These are phyloP conservation scores for Exophiala spinifera DNA, from an alignment of 2,329 filamentous ascomycete species.

Conservation along the genomic window DNA sequence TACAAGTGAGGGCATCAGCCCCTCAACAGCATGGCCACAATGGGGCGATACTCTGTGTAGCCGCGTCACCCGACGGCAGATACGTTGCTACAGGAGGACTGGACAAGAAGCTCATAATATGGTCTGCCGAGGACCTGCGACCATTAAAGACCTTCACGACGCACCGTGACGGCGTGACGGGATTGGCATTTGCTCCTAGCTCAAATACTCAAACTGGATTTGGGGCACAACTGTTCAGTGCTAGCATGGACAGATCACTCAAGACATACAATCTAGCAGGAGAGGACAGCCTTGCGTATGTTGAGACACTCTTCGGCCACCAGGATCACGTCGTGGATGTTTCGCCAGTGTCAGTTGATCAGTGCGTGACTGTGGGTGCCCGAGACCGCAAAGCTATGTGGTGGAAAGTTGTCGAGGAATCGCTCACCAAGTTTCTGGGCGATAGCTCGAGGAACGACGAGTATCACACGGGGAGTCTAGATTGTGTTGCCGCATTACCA, in stretches of 20 bases:
- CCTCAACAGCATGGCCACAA: constrained; percentile 67
- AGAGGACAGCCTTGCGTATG: constrained; percentile 78
- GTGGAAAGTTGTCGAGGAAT: constrained; percentile 96
- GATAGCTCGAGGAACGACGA: constrained; percentile 53
- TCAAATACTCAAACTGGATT: constrained; percentile 53
- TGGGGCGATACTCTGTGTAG: constrained; percentile 75
- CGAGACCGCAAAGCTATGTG: constrained; percentile 86
- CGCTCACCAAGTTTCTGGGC: constrained; percentile 90
- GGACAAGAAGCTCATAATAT: constrained; percentile 81
- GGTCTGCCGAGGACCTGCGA: constrained; percentile 75
- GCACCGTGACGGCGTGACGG: constrained; percentile 83
- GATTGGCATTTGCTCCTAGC: constrained; percentile 77
- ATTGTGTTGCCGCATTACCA: constrained; percentile 88
- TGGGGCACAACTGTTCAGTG: constrained; percentile 83
- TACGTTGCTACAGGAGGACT: constrained; percentile 86
- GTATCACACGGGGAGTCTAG: constrained; percentile 77
- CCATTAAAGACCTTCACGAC: constrained; percentile 84
- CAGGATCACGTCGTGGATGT: constrained; percentile 87
- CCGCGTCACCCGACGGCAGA: constrained; percentile 83
- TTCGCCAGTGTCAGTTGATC: constrained; percentile 77
- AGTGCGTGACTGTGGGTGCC: constrained; percentile 85
- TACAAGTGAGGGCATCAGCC: constrained; percentile 41
- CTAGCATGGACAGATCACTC: constrained; percentile 85
- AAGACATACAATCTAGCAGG: constrained; percentile 80
- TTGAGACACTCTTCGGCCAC: constrained; percentile 94